phyloP scores from a whole-genome alignment of 441 rosid genomes.

The Mallotus repandus region DNA sequence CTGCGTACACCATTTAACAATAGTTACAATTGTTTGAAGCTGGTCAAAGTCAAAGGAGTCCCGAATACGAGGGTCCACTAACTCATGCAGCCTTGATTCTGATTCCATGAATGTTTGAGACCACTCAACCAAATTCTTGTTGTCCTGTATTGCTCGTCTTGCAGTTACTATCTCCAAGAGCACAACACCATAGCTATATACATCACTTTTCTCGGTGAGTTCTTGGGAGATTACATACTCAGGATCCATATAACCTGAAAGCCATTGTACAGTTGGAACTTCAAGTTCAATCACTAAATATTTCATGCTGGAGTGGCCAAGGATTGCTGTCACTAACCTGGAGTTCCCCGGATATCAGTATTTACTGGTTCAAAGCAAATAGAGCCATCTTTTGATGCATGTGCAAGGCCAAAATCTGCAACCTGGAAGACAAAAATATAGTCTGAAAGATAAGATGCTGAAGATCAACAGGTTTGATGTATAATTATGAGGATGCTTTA shows the following conservation, averaged over 20 bases:
- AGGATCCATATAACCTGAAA: slow-evolving; percentile 95
- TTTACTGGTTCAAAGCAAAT: slow-evolving; percentile 83
- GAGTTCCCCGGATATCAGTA: slow-evolving; percentile 89
- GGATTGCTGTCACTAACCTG: slow-evolving; percentile 57
- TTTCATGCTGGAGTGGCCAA: slow-evolving; percentile 2
- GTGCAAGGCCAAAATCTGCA: slow-evolving; percentile 97
- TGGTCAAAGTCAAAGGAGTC: slow-evolving; percentile 65
- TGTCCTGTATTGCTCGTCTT: slow-evolving; percentile 71
- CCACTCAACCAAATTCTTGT: slow-evolving; percentile 76
- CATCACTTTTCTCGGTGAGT: slow-evolving; percentile 89
- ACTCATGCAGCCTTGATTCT: slow-evolving; percentile 52
- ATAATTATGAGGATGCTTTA: not conserved
- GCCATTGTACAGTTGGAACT: slow-evolving; percentile 12
- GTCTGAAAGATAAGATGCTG: slow-evolving; percentile 6
- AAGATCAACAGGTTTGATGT: not conserved
- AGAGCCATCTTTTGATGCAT: slow-evolving; percentile 85
- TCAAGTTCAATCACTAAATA: slow-evolving; percentile 4
- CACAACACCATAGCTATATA: slow-evolving; percentile 92
- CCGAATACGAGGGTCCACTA: slow-evolving; percentile 64
- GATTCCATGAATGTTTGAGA: slow-evolving; percentile 55
- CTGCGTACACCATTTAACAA: slow-evolving; percentile 89
- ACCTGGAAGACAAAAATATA: slow-evolving; percentile 47
- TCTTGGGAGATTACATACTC: slow-evolving; percentile 83
- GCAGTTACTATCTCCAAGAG: slow-evolving; percentile 79
- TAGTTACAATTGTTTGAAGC: slow-evolving; percentile 59